These are phyloP conservation scores for Puccinia coronata DNA, from an alignment of 1,284 basidiomycete species.

Conservation along the genomic window DNA sequence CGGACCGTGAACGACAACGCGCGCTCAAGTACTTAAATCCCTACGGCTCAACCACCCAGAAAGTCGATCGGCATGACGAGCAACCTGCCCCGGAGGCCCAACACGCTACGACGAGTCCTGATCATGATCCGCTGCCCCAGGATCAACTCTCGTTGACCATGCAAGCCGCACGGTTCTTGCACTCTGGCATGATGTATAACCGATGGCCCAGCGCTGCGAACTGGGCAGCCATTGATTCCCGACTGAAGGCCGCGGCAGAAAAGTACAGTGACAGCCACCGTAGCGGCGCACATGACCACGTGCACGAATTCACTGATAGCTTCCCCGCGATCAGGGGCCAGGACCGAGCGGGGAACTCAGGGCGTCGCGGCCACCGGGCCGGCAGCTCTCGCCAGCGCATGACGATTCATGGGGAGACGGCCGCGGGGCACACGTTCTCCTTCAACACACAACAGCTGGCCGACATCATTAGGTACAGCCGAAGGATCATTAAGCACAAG, in stretches of 20 bases:
- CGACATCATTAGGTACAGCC: constrained; percentile 29
- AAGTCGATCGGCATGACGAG: neutral
- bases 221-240: constrained; percentile 7
- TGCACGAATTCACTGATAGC: neutral
- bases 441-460: constrained; percentile 17
- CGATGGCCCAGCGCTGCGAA: constrained; percentile 33
- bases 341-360: constrained; percentile 4
- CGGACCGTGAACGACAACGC: constrained; percentile 1
- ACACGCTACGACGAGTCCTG: neutral
- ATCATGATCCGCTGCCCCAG: neutral
- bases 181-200: constrained; percentile 17
- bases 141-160: constrained; percentile 32
- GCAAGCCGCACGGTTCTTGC: constrained; percentile 45
- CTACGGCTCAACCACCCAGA: constrained; percentile 2
- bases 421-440: neutral
- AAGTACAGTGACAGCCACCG: neutral
- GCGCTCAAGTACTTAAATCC: constrained; percentile 20
- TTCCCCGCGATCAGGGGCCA: constrained; percentile 17
- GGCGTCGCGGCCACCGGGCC: neutral
- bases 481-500: constrained; percentile 11
- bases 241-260: constrained; percentile 1
- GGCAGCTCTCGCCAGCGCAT: neutral
- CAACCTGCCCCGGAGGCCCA: neutral
- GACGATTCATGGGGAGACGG: neutral
- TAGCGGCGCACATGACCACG: too few species aligned